Conservation (phyloP, 2,329 filamentous ascomycete species). For the Microsporum canis region DNA sequence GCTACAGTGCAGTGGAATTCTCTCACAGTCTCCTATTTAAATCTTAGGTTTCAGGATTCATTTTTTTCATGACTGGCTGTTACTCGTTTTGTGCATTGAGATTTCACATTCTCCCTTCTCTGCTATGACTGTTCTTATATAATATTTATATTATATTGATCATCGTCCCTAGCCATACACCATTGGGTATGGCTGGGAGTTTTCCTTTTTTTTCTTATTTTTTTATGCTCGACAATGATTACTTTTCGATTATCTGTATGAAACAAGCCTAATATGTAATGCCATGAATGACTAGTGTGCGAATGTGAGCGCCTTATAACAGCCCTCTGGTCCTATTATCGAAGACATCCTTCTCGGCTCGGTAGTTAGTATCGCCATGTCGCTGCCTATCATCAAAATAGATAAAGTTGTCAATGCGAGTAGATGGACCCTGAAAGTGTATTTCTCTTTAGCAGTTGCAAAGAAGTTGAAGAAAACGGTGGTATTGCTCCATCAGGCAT, state of each 20-base stretch:
- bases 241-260: not conserved
- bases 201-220: not conserved
- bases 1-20: conserved; percentile 2
- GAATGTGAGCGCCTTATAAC: not conserved
- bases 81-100: not conserved
- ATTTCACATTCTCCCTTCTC: not conserved
- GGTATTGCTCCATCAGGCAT: not conserved
- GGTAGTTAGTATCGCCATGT: not conserved
- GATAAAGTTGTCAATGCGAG: not conserved
- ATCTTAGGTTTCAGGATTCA: conserved; percentile 1
- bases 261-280: not conserved
- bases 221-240: not conserved
- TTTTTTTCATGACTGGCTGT: not conserved
- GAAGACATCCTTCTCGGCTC: not conserved
- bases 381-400: not conserved
- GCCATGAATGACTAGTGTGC: not conserved
- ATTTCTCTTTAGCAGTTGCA: not conserved
- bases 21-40: conserved; percentile 2
- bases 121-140: not conserved
- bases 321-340: not conserved
- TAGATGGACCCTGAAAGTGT: not conserved
- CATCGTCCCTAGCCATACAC: not conserved
- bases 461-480: not conserved
- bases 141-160: conserved; percentile 1
- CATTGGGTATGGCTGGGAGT: not conserved